Conservation (phyloP, 2,329 filamentous ascomycete genomes). For the Pseudogymnoascus sp. region DNA sequence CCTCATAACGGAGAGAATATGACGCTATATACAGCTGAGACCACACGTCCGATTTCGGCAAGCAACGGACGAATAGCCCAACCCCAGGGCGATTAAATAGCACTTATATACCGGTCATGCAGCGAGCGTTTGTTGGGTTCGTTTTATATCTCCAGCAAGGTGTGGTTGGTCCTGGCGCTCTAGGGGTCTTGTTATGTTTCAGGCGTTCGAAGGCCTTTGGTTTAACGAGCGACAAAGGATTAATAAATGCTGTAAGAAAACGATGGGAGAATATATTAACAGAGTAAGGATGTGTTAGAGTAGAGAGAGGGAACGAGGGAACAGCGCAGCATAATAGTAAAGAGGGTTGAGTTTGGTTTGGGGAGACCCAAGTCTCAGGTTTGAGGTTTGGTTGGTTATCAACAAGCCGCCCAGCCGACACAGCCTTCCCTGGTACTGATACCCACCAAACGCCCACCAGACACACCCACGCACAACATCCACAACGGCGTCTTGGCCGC, state of each 20-base stretch:
- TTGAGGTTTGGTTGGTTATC: constrained; percentile 6
- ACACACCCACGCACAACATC: background rate
- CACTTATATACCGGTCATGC: constrained; percentile 1
- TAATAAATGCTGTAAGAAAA: background rate
- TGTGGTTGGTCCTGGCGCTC: background rate
- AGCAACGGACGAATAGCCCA: background rate
- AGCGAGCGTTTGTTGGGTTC: background rate
- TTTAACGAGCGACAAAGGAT: constrained; percentile 1
- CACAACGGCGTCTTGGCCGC: constrained; percentile 1
- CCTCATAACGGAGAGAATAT: constrained; percentile 2
- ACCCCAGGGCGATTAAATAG: background rate
- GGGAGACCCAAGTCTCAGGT: constrained; percentile 6
- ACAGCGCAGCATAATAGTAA: background rate
- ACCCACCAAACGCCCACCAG: background rate
- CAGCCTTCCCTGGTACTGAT: background rate
- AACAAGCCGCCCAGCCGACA: background rate
- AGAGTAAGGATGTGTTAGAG: background rate
- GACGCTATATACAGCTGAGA: background rate
- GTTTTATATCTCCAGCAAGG: background rate
- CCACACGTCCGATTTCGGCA: background rate
- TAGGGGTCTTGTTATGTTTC: constrained; percentile 4
- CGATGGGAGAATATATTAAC: background rate
- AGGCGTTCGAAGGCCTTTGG: background rate
- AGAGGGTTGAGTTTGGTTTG: constrained; percentile 3
- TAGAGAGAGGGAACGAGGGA: background rate